phyloP scores from a whole-genome alignment of 2,329 filamentous ascomycete species.

The Colletotrichum camelliae region DNA sequence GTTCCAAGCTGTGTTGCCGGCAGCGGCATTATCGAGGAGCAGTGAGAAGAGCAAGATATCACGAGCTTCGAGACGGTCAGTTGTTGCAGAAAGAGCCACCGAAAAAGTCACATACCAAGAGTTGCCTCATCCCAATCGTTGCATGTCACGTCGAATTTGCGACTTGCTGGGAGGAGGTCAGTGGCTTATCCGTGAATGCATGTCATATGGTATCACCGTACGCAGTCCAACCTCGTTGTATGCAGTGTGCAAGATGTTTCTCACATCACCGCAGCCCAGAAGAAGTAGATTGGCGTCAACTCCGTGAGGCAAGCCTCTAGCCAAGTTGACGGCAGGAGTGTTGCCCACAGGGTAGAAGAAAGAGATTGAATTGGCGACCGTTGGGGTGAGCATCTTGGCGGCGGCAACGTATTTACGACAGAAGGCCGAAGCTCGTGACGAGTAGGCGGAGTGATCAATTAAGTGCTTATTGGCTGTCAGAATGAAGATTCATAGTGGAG shows the following conservation, averaged over 20 bases:
- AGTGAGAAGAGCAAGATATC: slow-evolving; percentile 60
- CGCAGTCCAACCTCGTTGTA: slow-evolving; percentile 45
- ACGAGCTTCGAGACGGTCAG: slow-evolving; percentile 45
- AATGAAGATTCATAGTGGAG: background rate
- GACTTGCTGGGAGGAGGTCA: slow-evolving; percentile 28
- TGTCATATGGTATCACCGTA: slow-evolving; percentile 30
- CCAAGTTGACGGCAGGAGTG: slow-evolving; percentile 57
- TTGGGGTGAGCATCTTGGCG: slow-evolving; percentile 42
- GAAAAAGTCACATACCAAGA: slow-evolving; percentile 45
- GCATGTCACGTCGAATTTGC: slow-evolving; percentile 60
- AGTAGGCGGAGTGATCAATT: background rate
- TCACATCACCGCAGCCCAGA: slow-evolving; percentile 61
- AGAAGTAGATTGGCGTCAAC: slow-evolving; percentile 55
- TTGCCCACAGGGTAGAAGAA: slow-evolving; percentile 58
- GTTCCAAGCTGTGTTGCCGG: slow-evolving; percentile 49
- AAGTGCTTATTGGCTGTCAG: background rate
- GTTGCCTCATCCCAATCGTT: slow-evolving; percentile 58
- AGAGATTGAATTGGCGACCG: slow-evolving; percentile 32
- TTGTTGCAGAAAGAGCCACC: background rate
- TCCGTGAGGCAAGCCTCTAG: slow-evolving; percentile 51
- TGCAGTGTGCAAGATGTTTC: slow-evolving; percentile 60
- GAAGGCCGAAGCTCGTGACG: background rate
- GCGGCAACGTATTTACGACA: background rate
- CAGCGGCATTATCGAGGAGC: slow-evolving; percentile 43
- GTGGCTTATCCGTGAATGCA: slow-evolving; percentile 4